phyloP scores from a whole-genome alignment of 2,329 filamentous ascomycete species.

The Aphanoascus verrucosus region DNA sequence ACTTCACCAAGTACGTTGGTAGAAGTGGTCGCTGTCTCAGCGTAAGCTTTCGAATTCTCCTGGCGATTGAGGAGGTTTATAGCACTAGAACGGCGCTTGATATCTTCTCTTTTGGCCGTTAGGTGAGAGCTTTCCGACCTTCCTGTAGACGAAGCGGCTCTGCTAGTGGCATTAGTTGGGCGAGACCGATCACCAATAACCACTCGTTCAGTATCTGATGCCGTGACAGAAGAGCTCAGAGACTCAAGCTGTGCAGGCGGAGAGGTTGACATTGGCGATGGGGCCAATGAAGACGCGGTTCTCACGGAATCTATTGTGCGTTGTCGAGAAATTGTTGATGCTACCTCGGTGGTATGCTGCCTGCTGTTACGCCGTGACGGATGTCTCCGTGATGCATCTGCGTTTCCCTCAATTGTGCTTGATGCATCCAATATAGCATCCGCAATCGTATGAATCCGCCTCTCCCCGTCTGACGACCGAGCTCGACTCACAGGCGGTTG shows the following conservation, averaged over 20 bases:
- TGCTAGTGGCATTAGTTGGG: slow-evolving; percentile 24
- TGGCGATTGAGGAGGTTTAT: slow-evolving; percentile 50
- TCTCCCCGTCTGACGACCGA: slow-evolving; percentile 19
- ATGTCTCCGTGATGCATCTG: slow-evolving; percentile 39
- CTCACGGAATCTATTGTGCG: slow-evolving; percentile 15
- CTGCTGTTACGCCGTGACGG: slow-evolving; percentile 18
- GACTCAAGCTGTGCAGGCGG: slow-evolving; percentile 25
- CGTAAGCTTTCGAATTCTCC: slow-evolving; percentile 48
- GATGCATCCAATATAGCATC: slow-evolving; percentile 88
- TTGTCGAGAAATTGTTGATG: slow-evolving; percentile 24
- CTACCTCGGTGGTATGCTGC: slow-evolving; percentile 23
- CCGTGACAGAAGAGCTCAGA: slow-evolving; percentile 26
- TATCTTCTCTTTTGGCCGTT: slow-evolving; percentile 17
- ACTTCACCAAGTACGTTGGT: slow-evolving; percentile 56
- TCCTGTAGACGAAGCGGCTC: slow-evolving; percentile 10
- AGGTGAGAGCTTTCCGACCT: slow-evolving; percentile 24
- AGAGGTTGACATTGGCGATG: slow-evolving; percentile 31
- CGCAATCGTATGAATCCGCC: slow-evolving; percentile 63
- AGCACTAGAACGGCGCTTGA: slow-evolving; percentile 42
- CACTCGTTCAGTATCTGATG: slow-evolving; percentile 27
- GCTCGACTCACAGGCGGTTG: slow-evolving; percentile 19
- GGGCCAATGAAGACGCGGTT: slow-evolving; percentile 18
- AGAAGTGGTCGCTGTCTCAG: slow-evolving; percentile 55
- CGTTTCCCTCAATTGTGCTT: slow-evolving; percentile 63
- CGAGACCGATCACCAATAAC: slow-evolving; percentile 20